Evolutionary conservation across 2,329 filamentous ascomycete species (phyloP).

Genomic region (Lachnellula occidentalis): DNA sequence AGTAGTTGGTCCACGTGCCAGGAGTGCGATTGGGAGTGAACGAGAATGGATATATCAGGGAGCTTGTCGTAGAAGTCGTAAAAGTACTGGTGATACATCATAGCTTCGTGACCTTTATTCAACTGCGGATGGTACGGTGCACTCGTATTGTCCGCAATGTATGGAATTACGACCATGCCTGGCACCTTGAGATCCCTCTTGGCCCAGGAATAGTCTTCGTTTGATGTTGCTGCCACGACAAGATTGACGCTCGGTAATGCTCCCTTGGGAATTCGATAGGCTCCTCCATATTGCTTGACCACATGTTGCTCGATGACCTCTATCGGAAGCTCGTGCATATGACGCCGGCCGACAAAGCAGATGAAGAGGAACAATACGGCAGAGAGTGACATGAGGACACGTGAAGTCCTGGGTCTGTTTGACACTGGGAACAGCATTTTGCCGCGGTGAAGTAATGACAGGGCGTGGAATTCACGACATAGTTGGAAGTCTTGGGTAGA

Average conservation of each 20-base stretch:
- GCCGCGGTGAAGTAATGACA: background rate
- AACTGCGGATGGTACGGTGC: conserved; percentile 42
- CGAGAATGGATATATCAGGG: conserved; percentile 22
- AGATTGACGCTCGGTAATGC: conserved; percentile 14
- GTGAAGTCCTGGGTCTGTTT: conserved; percentile 12
- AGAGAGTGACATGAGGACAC: conserved; percentile 5
- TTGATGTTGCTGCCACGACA: conserved; percentile 15
- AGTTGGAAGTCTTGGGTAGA: background rate
- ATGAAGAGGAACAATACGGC: conserved; percentile 7
- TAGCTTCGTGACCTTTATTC: conserved; percentile 35
- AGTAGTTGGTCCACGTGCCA: conserved; percentile 23
- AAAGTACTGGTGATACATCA: conserved; percentile 45
- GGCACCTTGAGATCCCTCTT: conserved; percentile 13
- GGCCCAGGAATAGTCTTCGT: conserved; percentile 17
- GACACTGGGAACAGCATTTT: background rate
- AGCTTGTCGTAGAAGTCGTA: conserved; percentile 55
- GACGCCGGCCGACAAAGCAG: background rate
- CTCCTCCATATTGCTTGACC: conserved; percentile 8
- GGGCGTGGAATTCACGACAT: background rate
- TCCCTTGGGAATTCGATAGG: conserved; percentile 14
- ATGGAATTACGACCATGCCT: conserved; percentile 27
- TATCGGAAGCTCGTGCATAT: background rate
- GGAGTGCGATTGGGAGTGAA: conserved; percentile 42
- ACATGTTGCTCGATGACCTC: conserved; percentile 15
- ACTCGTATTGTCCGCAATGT: conserved; percentile 22